Evolutionary conservation across 306 rosid genomes (phyloP).

Genomic region (Quercus parvula): DNA sequence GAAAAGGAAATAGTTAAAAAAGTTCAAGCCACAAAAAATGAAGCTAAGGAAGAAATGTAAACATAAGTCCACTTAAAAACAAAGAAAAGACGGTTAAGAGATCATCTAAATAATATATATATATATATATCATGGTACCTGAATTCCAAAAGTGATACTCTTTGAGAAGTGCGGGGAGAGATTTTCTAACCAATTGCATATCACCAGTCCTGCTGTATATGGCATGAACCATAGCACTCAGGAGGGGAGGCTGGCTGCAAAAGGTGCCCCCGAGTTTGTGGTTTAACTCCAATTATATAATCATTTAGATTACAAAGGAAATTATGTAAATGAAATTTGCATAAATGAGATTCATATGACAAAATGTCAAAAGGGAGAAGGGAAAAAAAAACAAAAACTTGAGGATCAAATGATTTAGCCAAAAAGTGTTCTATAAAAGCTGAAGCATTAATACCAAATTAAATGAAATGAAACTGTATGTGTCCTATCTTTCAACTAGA

Average conservation of each 20-base stretch:
- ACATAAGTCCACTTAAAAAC: slow-evolving; percentile 3
- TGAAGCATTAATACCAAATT: too few species aligned
- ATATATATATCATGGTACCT: slow-evolving; percentile 41
- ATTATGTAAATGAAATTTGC: background rate
- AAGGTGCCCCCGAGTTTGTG: slow-evolving; percentile 15
- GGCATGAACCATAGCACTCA: slow-evolving; percentile 82
- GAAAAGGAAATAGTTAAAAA: slow-evolving; percentile 11
- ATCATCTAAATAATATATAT: slow-evolving; percentile 2
- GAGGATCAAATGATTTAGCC: background rate
- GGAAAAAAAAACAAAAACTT: background rate
- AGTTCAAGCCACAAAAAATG: background rate
- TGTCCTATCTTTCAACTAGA: background rate
- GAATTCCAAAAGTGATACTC: slow-evolving; percentile 91
- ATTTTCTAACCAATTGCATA: slow-evolving; percentile 48
- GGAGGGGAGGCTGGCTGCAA: slow-evolving; percentile 95
- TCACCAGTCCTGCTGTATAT: slow-evolving; percentile 63
- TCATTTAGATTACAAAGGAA: background rate
- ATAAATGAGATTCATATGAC: background rate
- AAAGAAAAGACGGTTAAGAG: background rate
- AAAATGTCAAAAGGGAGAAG: background rate
- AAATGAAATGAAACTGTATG: background rate
- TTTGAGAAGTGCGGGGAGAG: slow-evolving; percentile 78
- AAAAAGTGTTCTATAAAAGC: background rate
- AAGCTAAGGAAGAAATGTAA: slow-evolving; percentile 8
- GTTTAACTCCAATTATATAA: slow-evolving; percentile 4